phyloP scores from a whole-genome alignment of 768 basidiomycete genomes.

The Tylopilus sp. region DNA sequence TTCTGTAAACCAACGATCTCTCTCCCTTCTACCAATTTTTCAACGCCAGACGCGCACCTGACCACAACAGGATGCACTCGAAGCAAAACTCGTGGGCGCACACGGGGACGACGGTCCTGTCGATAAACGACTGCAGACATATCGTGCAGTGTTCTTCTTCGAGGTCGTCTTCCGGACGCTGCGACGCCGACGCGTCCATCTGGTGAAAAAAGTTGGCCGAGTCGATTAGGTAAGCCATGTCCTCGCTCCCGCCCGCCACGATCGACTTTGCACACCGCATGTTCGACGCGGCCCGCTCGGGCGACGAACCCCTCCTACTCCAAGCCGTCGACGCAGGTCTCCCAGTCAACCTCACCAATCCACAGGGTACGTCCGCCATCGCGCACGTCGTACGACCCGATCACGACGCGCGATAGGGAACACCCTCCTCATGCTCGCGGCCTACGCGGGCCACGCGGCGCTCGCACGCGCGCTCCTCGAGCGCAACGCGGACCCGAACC shows the following conservation, averaged over 20 bases:
- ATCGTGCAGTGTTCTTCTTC: slow-evolving; percentile 66
- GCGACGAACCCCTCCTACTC: slow-evolving; percentile 47
- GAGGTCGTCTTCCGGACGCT: not conserved
- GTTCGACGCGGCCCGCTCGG: slow-evolving; percentile 70
- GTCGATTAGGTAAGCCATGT: too few relatives aligned
- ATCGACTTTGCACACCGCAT: slow-evolving; percentile 60
- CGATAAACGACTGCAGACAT: slow-evolving; percentile 73
- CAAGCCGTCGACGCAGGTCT: slow-evolving; percentile 66
- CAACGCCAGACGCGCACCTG: slow-evolving; percentile 45
- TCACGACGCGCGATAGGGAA: slow-evolving; percentile 46
- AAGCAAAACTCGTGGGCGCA: slow-evolving; percentile 96
- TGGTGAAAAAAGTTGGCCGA: too few relatives aligned
- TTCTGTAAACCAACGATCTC: slow-evolving; percentile 35
- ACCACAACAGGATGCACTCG: slow-evolving; percentile 85
- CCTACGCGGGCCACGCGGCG: slow-evolving; percentile 63
- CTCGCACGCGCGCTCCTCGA: slow-evolving; percentile 52
- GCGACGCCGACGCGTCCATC: slow-evolving; percentile 10
- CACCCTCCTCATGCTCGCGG: slow-evolving; percentile 74
- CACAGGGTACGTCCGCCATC: slow-evolving; percentile 45
- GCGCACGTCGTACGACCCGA: not conserved
- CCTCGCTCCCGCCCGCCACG: slow-evolving; percentile 36
- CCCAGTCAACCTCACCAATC: slow-evolving; percentile 69
- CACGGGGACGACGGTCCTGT: slow-evolving; percentile 76
- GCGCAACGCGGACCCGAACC: slow-evolving; percentile 62
- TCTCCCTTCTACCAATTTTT: not conserved